phyloP scores from a whole-genome alignment of 202 grass and related monocot species.

The Panicum hallii region DNA sequence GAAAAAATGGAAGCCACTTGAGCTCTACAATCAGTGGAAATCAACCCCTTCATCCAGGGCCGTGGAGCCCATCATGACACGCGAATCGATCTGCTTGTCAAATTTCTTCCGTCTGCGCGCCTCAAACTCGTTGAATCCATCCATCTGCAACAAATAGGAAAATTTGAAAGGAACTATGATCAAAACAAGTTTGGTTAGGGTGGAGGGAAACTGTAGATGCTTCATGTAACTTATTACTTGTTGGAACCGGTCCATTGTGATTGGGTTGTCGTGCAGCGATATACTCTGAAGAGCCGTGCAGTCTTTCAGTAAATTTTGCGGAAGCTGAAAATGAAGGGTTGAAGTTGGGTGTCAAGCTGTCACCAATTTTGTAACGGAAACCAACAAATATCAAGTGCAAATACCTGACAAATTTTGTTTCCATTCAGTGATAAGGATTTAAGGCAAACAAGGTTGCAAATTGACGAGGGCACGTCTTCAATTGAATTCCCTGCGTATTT shows the following conservation, averaged over 20 bases:
- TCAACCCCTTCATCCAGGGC: conserved; percentile 89
- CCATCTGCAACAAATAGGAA: conserved; percentile 62
- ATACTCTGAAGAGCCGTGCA: conserved; percentile 87
- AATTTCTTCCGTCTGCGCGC: conserved; percentile 83
- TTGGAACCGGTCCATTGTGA: conserved; percentile 78
- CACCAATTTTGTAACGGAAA: conserved; percentile 3
- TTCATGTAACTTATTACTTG: conserved; percentile 67
- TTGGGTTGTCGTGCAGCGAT: conserved; percentile 78
- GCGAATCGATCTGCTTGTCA: conserved; percentile 95
- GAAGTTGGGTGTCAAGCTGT: background rate
- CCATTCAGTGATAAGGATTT: conserved; percentile 81
- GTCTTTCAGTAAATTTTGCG: conserved; percentile 69
- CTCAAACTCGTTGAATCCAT: conserved; percentile 88
- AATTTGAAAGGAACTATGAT: conserved; percentile 17
- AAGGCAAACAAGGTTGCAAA: conserved; percentile 75
- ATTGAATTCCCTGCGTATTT: conserved; percentile 79
- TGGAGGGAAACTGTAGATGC: conserved; percentile 27
- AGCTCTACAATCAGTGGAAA: conserved; percentile 46
- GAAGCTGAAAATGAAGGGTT: conserved; percentile 59
- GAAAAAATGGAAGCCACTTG: background rate
- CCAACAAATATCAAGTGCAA: conserved; percentile 19
- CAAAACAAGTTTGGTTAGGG: background rate
- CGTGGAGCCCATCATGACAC: conserved; percentile 87
- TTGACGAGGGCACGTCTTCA: conserved; percentile 71
- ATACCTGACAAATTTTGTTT: conserved; percentile 86